These are phyloP conservation scores for Lentinula aciculospora DNA, from an alignment of 768 basidiomycete species.

Conservation along the genomic window DNA sequence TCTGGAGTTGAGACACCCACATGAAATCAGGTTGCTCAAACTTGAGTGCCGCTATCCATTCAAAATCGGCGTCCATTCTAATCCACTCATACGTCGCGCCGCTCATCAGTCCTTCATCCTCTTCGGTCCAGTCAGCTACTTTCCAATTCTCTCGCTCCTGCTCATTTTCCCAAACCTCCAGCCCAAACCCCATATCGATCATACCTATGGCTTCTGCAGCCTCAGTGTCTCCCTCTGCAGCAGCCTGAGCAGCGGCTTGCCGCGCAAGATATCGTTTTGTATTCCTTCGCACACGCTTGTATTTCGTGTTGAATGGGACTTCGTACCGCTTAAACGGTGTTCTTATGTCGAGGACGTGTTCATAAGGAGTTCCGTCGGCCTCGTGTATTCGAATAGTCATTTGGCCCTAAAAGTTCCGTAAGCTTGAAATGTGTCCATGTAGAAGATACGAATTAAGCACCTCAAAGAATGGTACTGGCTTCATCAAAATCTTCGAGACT, in stretches of 20 bases:
- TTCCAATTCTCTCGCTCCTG: constrained; percentile 91
- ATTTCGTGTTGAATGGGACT: constrained; percentile 97
- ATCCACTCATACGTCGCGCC: constrained; percentile 99
- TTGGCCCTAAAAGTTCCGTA: constrained; percentile 54
- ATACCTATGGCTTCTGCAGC: constrained; percentile 92
- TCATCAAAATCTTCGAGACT: constrained; percentile 55
- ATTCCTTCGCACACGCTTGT: constrained; percentile 92
- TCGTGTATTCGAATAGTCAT: constrained; percentile 99
- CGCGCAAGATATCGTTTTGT: constrained; percentile 94
- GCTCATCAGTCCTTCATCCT: constrained; percentile 89
- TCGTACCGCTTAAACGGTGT: constrained; percentile 89
- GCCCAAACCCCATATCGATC: constrained; percentile 89
- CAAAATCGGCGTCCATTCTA: constrained; percentile 96
- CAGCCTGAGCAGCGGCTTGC: constrained; percentile 89
- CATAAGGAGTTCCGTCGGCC: constrained; percentile 98
- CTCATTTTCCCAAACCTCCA: constrained; percentile 96
- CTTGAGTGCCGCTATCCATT: constrained; percentile 92
- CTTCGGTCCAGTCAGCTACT: constrained; percentile 96
- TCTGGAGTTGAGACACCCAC: constrained; percentile 95
- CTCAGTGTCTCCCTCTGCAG: constrained; percentile 87
- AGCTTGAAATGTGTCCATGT: not conserved
- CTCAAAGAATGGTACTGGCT: constrained; percentile 89
- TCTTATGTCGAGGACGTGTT: constrained; percentile 93
- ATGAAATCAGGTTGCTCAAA: constrained; percentile 97
- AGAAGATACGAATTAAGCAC: constrained; percentile 30